Evolutionary conservation across 164 flowering plant species (phyloP), one percentile per base, ranked within the genome.

Genomic region (Piper longum): DNA sequence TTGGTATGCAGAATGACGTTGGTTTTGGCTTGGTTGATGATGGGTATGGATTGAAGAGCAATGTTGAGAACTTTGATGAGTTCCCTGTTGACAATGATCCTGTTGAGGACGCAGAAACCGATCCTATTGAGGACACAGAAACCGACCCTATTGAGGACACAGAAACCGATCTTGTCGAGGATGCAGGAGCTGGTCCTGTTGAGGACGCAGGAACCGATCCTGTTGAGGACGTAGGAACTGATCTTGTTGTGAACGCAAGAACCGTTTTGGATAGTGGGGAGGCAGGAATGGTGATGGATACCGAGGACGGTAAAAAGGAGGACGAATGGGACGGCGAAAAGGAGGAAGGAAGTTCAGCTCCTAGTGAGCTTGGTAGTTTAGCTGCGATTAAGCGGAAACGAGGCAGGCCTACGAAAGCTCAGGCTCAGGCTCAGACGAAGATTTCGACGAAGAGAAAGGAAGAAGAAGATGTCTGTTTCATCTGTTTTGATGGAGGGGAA

Each of bases 401-500:
- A 17, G 96, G 95, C 6, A 73, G 91, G 70, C 89, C 86, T 65
- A 73, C 83, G 17, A 45, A 62, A 66, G 70, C 57, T 63, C 78
- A 66, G 64, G 26, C 60, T 8, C 71, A 61, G 67, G 70, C 57
- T 63, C 78, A 66, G 64, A 36, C 59, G 12, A 72, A 61, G 63
- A 19, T 65, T 16, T 57, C 77, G 43, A 11, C 61, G 51, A 74
- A 69, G 71, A 72, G 73, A 66, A 70, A 70, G 45, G 91, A 82
- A 39, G 93, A 85, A 59, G 95, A 88, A 64, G 96, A 89, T 55
- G 96, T 88, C 19, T 91, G 98, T 64, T 91, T 89, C 60, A 89
- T 89, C 11, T 91, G 99, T 76, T 89, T 86, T 66, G 97, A 90
- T 80, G 97, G 99, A 4, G 99, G 99, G 62, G 84, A 87, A 16